Evolutionary conservation across 352 stramenopile species (phyloP).

Genomic region (Pythium dissimile): DNA sequence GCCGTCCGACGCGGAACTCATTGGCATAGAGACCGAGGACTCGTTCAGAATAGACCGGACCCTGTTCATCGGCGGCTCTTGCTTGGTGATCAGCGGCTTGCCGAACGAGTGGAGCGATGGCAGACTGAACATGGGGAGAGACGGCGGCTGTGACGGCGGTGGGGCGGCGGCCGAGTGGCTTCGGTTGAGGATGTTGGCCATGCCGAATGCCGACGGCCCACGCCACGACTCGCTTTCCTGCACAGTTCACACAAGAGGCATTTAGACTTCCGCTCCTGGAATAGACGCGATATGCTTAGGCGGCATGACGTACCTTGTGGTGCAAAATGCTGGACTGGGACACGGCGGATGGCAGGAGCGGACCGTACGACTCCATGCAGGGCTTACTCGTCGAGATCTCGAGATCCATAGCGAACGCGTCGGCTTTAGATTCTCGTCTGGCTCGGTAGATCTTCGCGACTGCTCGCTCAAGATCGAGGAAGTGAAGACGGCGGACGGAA

Average conservation of each 20-base stretch:
- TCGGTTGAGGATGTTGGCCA: constrained; percentile 81
- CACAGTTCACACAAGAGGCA: background rate
- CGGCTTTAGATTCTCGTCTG: constrained; percentile 4
- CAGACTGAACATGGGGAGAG: constrained; percentile 66
- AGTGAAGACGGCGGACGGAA: background rate
- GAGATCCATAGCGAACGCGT: constrained; percentile 20
- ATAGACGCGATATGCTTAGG: too few relatives aligned
- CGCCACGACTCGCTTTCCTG: constrained; percentile 72
- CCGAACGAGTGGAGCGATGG: constrained; percentile 74
- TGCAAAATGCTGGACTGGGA: constrained; percentile 12
- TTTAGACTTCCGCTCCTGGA: background rate
- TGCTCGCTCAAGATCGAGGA: constrained; percentile 24
- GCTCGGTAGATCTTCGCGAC: constrained; percentile 23
- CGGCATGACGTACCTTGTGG: constrained; percentile 18
- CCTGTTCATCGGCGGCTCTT: constrained; percentile 30
- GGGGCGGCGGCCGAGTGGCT: constrained; percentile 10
- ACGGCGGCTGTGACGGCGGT: constrained; percentile 1
- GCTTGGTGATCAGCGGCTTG: constrained; percentile 58
- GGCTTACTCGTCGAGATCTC: constrained; percentile 28
- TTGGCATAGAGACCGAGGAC: constrained; percentile 18
- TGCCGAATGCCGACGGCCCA: constrained; percentile 59
- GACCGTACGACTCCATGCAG: background rate
- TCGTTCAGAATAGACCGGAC: constrained; percentile 40
- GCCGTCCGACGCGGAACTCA: constrained; percentile 15
- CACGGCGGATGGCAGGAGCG: constrained; percentile 5